Evolutionary conservation across 805 yeast genomes (phyloP).

Genomic region (Pichia sporocuriosa): DNA sequence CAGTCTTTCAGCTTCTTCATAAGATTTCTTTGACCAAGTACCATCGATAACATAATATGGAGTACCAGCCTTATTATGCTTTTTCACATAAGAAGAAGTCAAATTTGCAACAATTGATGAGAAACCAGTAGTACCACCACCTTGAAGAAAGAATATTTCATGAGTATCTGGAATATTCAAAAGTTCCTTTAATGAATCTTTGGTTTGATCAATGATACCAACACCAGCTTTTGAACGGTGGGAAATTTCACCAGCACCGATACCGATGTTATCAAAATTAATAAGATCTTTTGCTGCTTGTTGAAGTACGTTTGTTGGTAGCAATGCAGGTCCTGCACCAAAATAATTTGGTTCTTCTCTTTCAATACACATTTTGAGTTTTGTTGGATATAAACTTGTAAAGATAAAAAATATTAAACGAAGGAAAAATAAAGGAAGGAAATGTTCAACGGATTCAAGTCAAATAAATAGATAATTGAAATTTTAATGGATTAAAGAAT

Average conservation of each 20-base stretch:
- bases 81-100: constrained; percentile 58
- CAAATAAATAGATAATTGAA: too few species aligned
- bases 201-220: constrained; percentile 70
- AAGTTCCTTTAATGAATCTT: constrained; percentile 55
- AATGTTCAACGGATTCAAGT: too few species aligned
- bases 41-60: constrained; percentile 91
- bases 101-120: constrained; percentile 81
- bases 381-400: background rate
- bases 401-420: background rate
- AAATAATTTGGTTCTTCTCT: constrained; percentile 76
- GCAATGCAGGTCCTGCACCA: constrained; percentile 98
- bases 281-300: constrained; percentile 83
- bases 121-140: constrained; percentile 97
- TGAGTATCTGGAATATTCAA: constrained; percentile 82
- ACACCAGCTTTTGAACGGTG: constrained; percentile 87
- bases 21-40: constrained; percentile 85
- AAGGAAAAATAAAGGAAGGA: background rate
- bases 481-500: too few species aligned
- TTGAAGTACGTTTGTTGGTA: constrained; percentile 78
- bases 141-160: constrained; percentile 92
- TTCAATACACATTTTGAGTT: constrained; percentile 33
- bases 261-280: constrained; percentile 59
- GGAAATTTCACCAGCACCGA: constrained; percentile 94
- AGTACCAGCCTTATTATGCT: constrained; percentile 66
- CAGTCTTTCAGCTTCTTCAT: constrained; percentile 79